These are phyloP conservation scores for Cladosporium colombiae DNA, from an alignment of 2,329 filamentous ascomycete species.

Conservation along the genomic window DNA sequence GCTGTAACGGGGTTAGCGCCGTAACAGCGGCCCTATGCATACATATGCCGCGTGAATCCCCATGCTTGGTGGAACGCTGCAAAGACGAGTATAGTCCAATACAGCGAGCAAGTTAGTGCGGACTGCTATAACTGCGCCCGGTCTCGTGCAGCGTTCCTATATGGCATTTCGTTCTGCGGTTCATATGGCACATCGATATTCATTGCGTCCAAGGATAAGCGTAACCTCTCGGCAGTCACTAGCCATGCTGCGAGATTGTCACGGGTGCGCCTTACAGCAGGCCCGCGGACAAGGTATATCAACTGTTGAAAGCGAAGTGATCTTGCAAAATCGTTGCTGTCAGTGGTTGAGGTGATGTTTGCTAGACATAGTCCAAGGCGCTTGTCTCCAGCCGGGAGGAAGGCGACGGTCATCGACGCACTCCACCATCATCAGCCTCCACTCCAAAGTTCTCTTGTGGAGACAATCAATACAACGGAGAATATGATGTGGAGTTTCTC, in stretches of 20 bases:
- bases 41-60: not conserved
- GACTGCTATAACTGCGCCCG: not conserved
- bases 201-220: not conserved
- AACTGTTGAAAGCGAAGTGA: not conserved
- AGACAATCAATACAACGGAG: not conserved
- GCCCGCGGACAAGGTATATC: not conserved
- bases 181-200: not conserved
- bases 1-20: not conserved
- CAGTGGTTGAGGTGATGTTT: not conserved
- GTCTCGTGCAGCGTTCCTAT: not conserved
- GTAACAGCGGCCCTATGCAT: not conserved
- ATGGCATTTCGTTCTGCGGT: not conserved
- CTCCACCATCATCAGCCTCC: not conserved
- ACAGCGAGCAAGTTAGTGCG: not conserved
- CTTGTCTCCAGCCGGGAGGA: not conserved
- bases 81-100: not conserved
- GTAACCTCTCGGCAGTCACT: too few relatives aligned
- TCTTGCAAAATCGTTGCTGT: not conserved
- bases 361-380: not conserved
- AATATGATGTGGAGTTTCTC: not conserved
- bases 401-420: not conserved
- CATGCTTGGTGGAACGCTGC: not conserved
- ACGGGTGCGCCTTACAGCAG: not conserved
- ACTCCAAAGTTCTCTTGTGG: not conserved
- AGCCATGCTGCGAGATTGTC: not conserved